Evolutionary conservation across 257 asterid genomes (phyloP).

Genomic region (Nicotiana tomentosiformis): DNA sequence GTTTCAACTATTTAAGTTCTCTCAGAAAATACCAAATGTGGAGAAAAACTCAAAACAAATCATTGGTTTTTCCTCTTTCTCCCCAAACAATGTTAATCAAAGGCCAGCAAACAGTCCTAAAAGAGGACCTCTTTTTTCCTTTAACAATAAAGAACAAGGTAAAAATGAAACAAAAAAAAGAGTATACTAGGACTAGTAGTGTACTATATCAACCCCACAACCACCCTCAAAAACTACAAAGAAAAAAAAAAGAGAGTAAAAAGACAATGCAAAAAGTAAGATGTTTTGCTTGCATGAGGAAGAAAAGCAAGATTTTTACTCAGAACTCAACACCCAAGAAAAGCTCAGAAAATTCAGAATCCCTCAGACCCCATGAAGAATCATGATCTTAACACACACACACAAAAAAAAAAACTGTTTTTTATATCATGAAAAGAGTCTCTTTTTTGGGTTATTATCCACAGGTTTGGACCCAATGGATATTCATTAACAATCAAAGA

Average conservation of each 20-base stretch:
- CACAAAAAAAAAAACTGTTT: not conserved
- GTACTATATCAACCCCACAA: slow-evolving; percentile 31
- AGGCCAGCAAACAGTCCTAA: slow-evolving; percentile 25
- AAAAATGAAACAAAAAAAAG: slow-evolving; percentile 3
- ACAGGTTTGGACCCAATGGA: not conserved
- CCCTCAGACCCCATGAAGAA: slow-evolving; percentile 41
- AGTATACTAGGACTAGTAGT: slow-evolving; percentile 11
- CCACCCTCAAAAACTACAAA: slow-evolving; percentile 9
- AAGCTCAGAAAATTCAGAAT: slow-evolving; percentile 37
- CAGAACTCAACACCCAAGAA: slow-evolving; percentile 59
- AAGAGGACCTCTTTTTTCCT: slow-evolving; percentile 9
- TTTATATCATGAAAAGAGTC: not conserved
- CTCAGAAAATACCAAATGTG: slow-evolving; percentile 11
- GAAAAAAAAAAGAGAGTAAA: slow-evolving; percentile 22
- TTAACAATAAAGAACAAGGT: slow-evolving; percentile 21
- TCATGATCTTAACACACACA: slow-evolving; percentile 26
- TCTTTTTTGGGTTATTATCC: not conserved
- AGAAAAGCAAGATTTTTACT: slow-evolving; percentile 32
- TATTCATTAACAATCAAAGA: slow-evolving; percentile 13
- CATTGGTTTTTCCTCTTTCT: slow-evolving; percentile 41
- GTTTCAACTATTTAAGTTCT: slow-evolving; percentile 5
- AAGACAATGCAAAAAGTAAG: slow-evolving; percentile 42
- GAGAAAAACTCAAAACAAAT: slow-evolving; percentile 27
- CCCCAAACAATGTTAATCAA: slow-evolving; percentile 48
- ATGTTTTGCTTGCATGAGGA: slow-evolving; percentile 40